Base-by-base conservation (phyloP, 2,329 filamentous ascomycete genomes). In the Fusarium marasasianum region DNA sequence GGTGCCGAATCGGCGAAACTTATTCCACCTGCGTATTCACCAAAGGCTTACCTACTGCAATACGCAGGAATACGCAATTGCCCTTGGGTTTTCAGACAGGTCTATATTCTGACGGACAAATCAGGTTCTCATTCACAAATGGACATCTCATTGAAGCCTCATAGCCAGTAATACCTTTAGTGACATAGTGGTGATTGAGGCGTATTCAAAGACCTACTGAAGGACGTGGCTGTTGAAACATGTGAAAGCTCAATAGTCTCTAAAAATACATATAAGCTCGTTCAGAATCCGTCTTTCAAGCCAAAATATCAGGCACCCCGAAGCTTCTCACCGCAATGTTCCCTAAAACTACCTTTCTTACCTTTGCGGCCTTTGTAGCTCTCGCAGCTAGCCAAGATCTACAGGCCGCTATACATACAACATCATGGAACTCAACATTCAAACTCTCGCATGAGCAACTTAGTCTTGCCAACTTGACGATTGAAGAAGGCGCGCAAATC, bases 141-240 rank as follows among this genome's bases (percentile, higher is more conserved):
- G 5, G 8, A 29, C 0, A 22, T 48, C 6, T 3, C 9, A 29
- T 29, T 0, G 4, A 22, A 22, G 4, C 0, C 9, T 2, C 2
- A 29, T 26, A 1, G 4, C 10, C 13, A 29, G 8, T 29, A 14
- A 0, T 22, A 11, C 13, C 12, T 29, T 22, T 0, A 3, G 5
- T 15, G 26, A 29, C 1, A 5, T 4, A 11, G 9, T 15, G 18
- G 13, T 48, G 18, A 15, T 48, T 22, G 6, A 15, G 26, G 26
- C 45, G 45, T 48, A 48, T 48, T 48, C 26, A 29, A 29, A 48
- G 44, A 15, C 26, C 26, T 6, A 15, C 1, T 8, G 26, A 29
- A 22, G 26, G 26, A 15, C 8, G 24, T 47, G 11, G 26, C 45
- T 22, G 4, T 14, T 10, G 45, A 48, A 15, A 29, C 20, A 29